Evolutionary conservation across 2,329 filamentous ascomycete species (phyloP).

Genomic region (Eutypella sp.): DNA sequence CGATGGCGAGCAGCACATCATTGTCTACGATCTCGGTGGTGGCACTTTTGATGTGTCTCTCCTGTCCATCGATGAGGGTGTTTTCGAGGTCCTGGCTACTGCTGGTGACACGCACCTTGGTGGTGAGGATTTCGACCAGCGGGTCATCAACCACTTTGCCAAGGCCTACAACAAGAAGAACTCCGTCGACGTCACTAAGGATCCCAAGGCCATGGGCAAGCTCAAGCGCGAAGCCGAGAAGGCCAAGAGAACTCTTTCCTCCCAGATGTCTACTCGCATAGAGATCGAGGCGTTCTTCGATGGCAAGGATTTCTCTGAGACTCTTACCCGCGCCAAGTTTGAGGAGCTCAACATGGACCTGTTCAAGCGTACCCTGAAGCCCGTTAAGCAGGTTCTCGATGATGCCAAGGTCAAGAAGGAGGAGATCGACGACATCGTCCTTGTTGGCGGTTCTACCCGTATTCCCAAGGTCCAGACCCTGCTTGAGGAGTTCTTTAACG

Average conservation of each 20-base stretch:
- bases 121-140: constrained; percentile 99
- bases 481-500: constrained; percentile 90
- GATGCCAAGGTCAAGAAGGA: constrained; percentile 96
- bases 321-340: constrained; percentile 96
- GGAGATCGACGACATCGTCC: constrained; percentile 92
- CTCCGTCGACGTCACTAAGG: constrained; percentile 85
- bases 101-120: constrained; percentile 96
- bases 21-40: constrained; percentile 91
- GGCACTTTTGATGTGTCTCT: constrained; percentile 94
- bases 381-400: constrained; percentile 97
- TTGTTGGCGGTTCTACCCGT: constrained; percentile 97
- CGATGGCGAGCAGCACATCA: constrained; percentile 77
- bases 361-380: constrained; percentile 99
- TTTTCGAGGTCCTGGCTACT: constrained; percentile 91
- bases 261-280: constrained; percentile 86
- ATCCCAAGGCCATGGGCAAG: constrained; percentile 97
- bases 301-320: constrained; percentile 97
- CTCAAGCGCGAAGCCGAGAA: constrained; percentile 99
- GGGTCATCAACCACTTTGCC: constrained; percentile 91
- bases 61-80: constrained; percentile 83
- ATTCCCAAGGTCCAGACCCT: constrained; percentile 95
- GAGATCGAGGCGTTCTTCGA: constrained; percentile 98
- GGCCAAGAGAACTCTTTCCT: constrained; percentile 96
- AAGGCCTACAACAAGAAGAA: constrained; percentile 99
- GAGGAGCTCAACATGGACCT: constrained; percentile 98